Evolutionary conservation across 805 yeast species (phyloP).

Genomic region (Scheffersomyces amazonensis): DNA sequence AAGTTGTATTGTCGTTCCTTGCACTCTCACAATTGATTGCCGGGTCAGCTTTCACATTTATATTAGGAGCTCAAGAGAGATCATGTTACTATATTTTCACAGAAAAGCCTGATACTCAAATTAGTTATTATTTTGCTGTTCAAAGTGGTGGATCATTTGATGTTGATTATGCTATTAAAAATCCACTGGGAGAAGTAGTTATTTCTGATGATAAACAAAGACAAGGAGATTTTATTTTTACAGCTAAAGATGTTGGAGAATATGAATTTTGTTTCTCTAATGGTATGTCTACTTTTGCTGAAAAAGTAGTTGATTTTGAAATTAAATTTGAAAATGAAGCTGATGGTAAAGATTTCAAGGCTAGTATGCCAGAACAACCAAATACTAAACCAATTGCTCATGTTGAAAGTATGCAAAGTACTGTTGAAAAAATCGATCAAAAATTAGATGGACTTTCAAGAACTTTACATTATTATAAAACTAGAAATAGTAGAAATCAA

Average conservation of each 20-base stretch:
- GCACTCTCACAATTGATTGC: conserved; percentile 28
- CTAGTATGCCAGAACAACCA: conserved; percentile 56
- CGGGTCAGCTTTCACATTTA: conserved; percentile 67
- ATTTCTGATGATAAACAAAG: conserved; percentile 58
- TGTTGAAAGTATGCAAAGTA: conserved; percentile 50
- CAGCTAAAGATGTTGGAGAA: conserved; percentile 68
- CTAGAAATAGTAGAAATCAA: conserved; percentile 90
- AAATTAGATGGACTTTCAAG: conserved; percentile 57
- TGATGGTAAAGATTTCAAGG: conserved; percentile 42
- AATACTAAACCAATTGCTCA: conserved; percentile 48
- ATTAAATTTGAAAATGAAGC: conserved; percentile 50
- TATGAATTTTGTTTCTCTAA: conserved; percentile 85
- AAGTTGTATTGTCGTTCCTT: conserved; percentile 12
- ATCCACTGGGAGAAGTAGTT: conserved; percentile 55
- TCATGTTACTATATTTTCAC: conserved; percentile 73
- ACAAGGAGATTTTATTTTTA: conserved; percentile 77
- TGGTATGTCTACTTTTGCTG: conserved; percentile 77
- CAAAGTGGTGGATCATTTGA: conserved; percentile 79
- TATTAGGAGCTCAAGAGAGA: conserved; percentile 70
- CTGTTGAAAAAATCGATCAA: conserved; percentile 56
- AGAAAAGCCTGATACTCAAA: conserved; percentile 51
- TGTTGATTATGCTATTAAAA: conserved; percentile 63
- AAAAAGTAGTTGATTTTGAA: conserved; percentile 83
- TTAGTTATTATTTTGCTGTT: conserved; percentile 81
- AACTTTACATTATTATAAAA: conserved; percentile 76